A percentile compares a stretch with the other conserved stretches of the same genome.
These are phyloP conservation scores for Backusella tuberculispora DNA, from an alignment of 192 early-diverging fungal genomes.

Conservation along the genomic window DNA sequence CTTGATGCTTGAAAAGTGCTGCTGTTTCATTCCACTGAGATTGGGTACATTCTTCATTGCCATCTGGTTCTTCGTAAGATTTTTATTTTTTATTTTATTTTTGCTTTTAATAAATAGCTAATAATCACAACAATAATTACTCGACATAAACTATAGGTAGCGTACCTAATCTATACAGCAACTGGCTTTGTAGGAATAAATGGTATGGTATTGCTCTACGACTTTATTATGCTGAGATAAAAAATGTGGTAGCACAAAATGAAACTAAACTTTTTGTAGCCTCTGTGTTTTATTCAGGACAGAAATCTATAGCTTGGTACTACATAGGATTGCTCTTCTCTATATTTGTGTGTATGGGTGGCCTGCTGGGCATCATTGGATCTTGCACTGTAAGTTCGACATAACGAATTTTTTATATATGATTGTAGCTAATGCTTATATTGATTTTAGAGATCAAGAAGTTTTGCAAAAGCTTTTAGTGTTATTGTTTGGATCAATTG, in stretches of 20 bases:
- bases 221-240: not conserved
- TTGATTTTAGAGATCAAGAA: constrained; percentile 28
- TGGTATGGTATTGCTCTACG: constrained; percentile 8
- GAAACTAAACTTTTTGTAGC: constrained; percentile 22
- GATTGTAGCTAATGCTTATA: not conserved
- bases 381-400: constrained; percentile 38
- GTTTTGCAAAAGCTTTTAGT: constrained; percentile 41
- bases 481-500: constrained; percentile 40
- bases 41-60: constrained; percentile 44
- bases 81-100: not conserved
- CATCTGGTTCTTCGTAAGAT: constrained; percentile 40
- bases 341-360: constrained; percentile 34
- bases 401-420: not conserved
- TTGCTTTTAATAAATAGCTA: not conserved
- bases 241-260: not conserved
- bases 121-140: not conserved
- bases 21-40: constrained; percentile 44
- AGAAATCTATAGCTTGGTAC: constrained; percentile 31
- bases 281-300: constrained; percentile 38
- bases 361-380: constrained; percentile 38
- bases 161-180: constrained; percentile 20
- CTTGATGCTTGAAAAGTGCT: constrained; percentile 42
- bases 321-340: constrained; percentile 35
- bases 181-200: constrained; percentile 32
- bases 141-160: constrained; percentile 2